These are phyloP conservation scores for Castanea crenata DNA, from an alignment of 306 rosid genomes.

Conservation along the genomic window DNA sequence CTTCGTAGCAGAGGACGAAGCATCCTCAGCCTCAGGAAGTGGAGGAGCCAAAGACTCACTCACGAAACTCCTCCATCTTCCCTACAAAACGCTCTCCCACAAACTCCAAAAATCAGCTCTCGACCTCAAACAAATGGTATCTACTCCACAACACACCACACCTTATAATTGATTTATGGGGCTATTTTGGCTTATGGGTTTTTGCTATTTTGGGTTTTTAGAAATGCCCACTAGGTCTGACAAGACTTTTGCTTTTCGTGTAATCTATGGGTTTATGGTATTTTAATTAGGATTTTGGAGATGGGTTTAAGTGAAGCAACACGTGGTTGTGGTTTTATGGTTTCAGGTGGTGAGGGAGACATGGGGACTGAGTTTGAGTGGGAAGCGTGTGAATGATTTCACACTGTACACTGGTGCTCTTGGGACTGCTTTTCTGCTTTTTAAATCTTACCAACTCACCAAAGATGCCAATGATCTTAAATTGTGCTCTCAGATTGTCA, in stretches of 20 bases:
- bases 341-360: constrained; percentile 77
- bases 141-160: background rate
- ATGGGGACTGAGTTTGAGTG: constrained; percentile 50
- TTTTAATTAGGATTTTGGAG: background rate
- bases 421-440: constrained; percentile 70
- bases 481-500: constrained; percentile 62
- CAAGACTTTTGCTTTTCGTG: background rate
- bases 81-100: constrained; percentile 37
- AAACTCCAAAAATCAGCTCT: constrained; percentile 45
- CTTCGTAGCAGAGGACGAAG: constrained; percentile 32
- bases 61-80: constrained; percentile 50
- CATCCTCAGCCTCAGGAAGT: constrained; percentile 6
- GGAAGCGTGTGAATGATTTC: constrained; percentile 58
- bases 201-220: background rate
- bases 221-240: background rate
- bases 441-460: constrained; percentile 63
- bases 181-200: background rate
- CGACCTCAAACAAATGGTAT: constrained; percentile 67
- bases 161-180: background rate
- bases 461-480: constrained; percentile 56
- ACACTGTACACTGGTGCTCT: constrained; percentile 71
- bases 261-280: background rate
- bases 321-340: constrained; percentile 20
- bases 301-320: background rate
- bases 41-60: constrained; percentile 30